These are phyloP conservation scores for Magnolia sinica DNA, from an alignment of 164 flowering plant species.

Conservation along the genomic window DNA sequence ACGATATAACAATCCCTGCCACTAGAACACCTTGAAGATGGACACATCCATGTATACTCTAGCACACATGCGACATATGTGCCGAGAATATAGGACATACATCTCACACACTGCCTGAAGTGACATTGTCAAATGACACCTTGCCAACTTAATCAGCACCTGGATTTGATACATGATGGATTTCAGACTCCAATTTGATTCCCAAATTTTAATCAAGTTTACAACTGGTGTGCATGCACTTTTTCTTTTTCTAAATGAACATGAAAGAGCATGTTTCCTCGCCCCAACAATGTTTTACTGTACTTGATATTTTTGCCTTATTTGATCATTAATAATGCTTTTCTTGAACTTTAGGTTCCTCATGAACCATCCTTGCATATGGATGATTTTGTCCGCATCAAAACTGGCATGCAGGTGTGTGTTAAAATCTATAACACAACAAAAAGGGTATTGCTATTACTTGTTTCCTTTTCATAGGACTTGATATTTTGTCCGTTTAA, in stretches of 20 bases:
- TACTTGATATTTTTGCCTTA: not conserved
- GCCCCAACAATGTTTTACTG: not conserved
- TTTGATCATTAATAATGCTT: not conserved
- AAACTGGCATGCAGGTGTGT: conserved; percentile 81
- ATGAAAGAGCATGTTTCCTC: not conserved
- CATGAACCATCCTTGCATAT: conserved; percentile 61
- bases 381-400: conserved; percentile 76
- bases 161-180: not conserved
- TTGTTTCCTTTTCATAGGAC: not conserved
- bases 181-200: not conserved
- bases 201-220: not conserved
- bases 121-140: not conserved
- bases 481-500: not conserved
- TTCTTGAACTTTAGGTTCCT: conserved; percentile 54
- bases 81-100: not conserved
- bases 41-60: not conserved
- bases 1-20: not conserved
- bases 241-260: not conserved
- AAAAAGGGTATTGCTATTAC: not conserved
- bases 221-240: not conserved
- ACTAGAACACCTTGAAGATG: not conserved
- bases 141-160: not conserved
- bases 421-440: conserved; percentile 2
- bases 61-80: not conserved
- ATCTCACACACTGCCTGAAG: not conserved